Evolutionary conservation across 352 stramenopile species (phyloP).

Genomic region (Pythium aristosporum): DNA sequence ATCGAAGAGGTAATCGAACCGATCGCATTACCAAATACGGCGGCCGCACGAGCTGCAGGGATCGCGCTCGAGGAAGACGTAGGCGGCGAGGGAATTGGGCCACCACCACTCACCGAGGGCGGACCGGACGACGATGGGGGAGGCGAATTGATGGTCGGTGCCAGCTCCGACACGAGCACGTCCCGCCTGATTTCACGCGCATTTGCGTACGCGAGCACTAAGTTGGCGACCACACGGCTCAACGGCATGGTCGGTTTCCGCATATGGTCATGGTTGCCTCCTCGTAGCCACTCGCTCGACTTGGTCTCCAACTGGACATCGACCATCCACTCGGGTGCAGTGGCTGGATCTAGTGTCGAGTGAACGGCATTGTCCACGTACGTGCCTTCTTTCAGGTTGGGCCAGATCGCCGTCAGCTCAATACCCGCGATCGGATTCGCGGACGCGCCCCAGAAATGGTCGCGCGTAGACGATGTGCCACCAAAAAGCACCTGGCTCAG

Average conservation of each 20-base stretch:
- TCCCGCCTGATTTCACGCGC: slow-evolving; percentile 64
- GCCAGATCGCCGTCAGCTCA: slow-evolving; percentile 64
- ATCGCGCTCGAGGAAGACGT: slow-evolving; percentile 38
- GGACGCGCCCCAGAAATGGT: slow-evolving; percentile 36
- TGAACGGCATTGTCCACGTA: slow-evolving; percentile 87
- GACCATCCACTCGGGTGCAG: slow-evolving; percentile 66
- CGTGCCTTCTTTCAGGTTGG: slow-evolving; percentile 68
- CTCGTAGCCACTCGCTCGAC: slow-evolving; percentile 34
- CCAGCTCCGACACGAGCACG: slow-evolving; percentile 71
- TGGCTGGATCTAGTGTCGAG: slow-evolving; percentile 66
- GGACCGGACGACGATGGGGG: neutral
- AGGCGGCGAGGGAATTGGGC: neutral
- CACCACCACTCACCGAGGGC: neutral
- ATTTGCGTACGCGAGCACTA: slow-evolving; percentile 77
- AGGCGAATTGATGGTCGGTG: slow-evolving; percentile 39
- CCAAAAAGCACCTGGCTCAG: slow-evolving; percentile 38
- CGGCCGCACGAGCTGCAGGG: slow-evolving; percentile 68
- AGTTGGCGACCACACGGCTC: slow-evolving; percentile 62
- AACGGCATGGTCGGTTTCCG: slow-evolving; percentile 59
- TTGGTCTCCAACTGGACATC: slow-evolving; percentile 47
- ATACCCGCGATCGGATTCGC: slow-evolving; percentile 51
- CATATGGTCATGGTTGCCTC: slow-evolving; percentile 9
- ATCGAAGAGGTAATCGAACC: slow-evolving; percentile 55
- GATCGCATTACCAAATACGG: slow-evolving; percentile 70
- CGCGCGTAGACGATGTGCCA: neutral